Evolutionary conservation across 306 rosid genomes (phyloP).

Genomic region (Medicago ruthenica): DNA sequence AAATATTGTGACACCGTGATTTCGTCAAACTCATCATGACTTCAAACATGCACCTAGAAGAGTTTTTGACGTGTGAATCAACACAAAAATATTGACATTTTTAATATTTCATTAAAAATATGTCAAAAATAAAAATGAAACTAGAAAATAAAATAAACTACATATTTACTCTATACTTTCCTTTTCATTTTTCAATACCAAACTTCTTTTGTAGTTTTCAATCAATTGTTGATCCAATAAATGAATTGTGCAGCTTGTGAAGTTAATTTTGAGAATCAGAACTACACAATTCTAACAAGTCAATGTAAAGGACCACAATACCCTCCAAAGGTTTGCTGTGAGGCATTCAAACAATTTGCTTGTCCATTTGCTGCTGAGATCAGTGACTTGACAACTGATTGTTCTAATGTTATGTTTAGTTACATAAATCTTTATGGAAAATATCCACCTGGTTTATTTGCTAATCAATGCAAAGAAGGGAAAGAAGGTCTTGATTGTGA

Average conservation of each 20-base stretch:
- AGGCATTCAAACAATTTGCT: conserved; percentile 80
- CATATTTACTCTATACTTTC: background rate
- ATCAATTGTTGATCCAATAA: too few species aligned
- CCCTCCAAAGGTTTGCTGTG: conserved; percentile 68
- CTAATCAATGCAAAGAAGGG: conserved; percentile 73
- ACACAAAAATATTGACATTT: too few species aligned
- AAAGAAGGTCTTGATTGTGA: conserved; percentile 68
- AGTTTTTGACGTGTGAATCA: too few species aligned
- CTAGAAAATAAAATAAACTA: too few species aligned
- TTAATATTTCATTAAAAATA: too few species aligned
- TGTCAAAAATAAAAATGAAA: too few species aligned
- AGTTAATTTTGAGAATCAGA: conserved; percentile 66
- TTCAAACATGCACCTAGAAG: background rate
- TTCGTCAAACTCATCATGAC: background rate
- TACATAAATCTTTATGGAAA: conserved; percentile 86
- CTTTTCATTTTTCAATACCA: background rate
- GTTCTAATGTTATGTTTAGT: conserved; percentile 80
- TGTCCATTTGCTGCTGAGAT: conserved; percentile 61
- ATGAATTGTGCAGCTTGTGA: conserved; percentile 59
- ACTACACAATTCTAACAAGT: conserved; percentile 85
- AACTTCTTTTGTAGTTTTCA: background rate
- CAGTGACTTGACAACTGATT: conserved; percentile 58
- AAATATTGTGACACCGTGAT: background rate
- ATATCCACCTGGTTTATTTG: conserved; percentile 90
- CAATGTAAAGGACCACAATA: conserved; percentile 91